Evolutionary conservation across 305 asterid genomes (phyloP).

Genomic region (Fraxinus floribunda): DNA sequence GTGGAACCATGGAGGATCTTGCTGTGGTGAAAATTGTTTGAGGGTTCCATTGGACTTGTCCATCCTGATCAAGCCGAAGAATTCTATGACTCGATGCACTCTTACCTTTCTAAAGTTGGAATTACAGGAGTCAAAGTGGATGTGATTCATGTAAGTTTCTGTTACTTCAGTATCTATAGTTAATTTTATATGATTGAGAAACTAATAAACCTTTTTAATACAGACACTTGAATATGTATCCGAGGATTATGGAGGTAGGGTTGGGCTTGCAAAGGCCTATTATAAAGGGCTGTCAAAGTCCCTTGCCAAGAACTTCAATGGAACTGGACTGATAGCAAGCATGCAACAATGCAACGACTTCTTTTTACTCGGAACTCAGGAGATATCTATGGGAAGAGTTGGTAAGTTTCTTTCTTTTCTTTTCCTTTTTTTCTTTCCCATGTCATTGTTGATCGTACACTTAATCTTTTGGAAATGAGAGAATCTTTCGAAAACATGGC

Average conservation of each 20-base stretch:
- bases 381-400: slow-evolving; percentile 83
- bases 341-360: slow-evolving; percentile 84
- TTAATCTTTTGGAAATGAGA: neutral
- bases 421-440: neutral
- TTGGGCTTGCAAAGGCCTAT: slow-evolving; percentile 74
- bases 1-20: slow-evolving; percentile 70
- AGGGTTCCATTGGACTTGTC: slow-evolving; percentile 76
- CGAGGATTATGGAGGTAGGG: slow-evolving; percentile 74
- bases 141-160: slow-evolving; percentile 58
- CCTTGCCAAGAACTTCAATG: slow-evolving; percentile 64
- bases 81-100: slow-evolving; percentile 67
- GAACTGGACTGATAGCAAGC: slow-evolving; percentile 63
- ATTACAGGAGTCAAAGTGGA: slow-evolving; percentile 81
- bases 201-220: neutral
- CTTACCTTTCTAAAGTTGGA: slow-evolving; percentile 60
- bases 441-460: neutral
- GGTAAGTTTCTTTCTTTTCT: slow-evolving; percentile 36
- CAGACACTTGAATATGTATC: slow-evolving; percentile 65
- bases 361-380: slow-evolving; percentile 73
- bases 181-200: neutral
- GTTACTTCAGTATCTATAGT: neutral
- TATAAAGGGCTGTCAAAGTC: slow-evolving; percentile 67
- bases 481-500: neutral
- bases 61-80: slow-evolving; percentile 64
- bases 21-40: slow-evolving; percentile 75